These are phyloP conservation scores for Saccharomyces hybrid DNA, from an alignment of 1,139 yeast genomes.

Conservation along the genomic window DNA sequence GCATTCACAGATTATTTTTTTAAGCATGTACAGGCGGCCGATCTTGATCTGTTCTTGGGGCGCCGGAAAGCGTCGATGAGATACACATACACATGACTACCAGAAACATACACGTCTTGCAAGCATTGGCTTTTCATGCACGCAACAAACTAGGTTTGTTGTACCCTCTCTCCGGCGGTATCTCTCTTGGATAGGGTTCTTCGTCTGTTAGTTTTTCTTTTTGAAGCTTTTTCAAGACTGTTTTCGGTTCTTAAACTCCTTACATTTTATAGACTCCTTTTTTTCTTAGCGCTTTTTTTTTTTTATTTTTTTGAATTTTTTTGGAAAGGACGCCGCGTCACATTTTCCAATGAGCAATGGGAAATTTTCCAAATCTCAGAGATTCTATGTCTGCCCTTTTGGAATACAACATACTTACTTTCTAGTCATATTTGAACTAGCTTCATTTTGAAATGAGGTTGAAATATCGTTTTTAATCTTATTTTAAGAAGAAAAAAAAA, in stretches of 20 bases:
- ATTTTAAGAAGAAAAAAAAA: conserved; percentile 1
- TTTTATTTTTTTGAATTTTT: not conserved
- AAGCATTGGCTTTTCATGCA: too few relatives aligned
- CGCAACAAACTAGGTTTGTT: too few relatives aligned
- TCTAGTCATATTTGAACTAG: not conserved
- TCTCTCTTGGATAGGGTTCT: too few relatives aligned
- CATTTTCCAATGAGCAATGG: not conserved
- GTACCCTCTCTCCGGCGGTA: too few relatives aligned
- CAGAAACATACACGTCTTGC: too few relatives aligned
- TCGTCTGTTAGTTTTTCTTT: not conserved
- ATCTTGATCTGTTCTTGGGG: too few relatives aligned
- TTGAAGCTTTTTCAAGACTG: not conserved
- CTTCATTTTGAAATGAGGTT: not conserved
- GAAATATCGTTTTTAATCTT: not conserved
- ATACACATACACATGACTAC: too few relatives aligned
- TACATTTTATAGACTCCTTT: not conserved
- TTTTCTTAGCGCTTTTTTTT: not conserved
- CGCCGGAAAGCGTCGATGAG: too few relatives aligned
- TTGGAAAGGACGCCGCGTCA: not conserved
- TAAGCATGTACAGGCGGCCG: too few relatives aligned
- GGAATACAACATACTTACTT: not conserved
- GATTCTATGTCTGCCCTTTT: not conserved
- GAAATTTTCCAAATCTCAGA: not conserved
- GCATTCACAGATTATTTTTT: not conserved
- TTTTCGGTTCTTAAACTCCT: not conserved